These are phyloP conservation scores for Phlegmacium glaucopus DNA, from an alignment of 768 basidiomycete species.

Conservation along the genomic window DNA sequence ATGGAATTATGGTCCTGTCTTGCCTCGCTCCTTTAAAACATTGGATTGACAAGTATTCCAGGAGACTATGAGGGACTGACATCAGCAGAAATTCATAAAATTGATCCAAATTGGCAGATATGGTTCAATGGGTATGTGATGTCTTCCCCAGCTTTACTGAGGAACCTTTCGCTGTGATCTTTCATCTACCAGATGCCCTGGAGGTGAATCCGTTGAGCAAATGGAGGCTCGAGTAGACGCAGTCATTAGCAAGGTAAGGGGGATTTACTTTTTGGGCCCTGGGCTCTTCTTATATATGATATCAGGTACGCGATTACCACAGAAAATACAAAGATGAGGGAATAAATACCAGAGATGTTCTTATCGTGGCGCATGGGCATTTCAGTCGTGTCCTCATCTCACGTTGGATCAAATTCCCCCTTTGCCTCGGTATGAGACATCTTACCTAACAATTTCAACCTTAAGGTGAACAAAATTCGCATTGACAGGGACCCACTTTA, in stretches of 20 bases:
- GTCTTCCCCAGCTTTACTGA: not conserved
- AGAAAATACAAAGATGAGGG: conserved; percentile 66
- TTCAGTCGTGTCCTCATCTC: conserved; percentile 44
- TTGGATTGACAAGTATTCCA: conserved; percentile 9
- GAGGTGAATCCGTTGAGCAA: conserved; percentile 79
- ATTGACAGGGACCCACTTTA: conserved; percentile 65
- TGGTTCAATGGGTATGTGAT: conserved; percentile 74
- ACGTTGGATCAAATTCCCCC: conserved; percentile 26
- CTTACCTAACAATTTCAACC: not conserved
- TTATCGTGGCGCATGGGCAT: conserved; percentile 90
- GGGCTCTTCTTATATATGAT: not conserved
- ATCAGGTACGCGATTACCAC: conserved; percentile 71
- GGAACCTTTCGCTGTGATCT: not conserved
- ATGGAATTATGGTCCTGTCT: conserved; percentile 72
- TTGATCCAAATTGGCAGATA: conserved; percentile 66
- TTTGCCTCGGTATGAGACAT: conserved; percentile 25
- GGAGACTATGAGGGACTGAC: conserved; percentile 86
- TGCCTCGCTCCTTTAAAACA: not conserved
- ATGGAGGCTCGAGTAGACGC: conserved; percentile 78
- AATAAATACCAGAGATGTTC: conserved; percentile 67
- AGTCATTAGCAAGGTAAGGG: conserved; percentile 62
- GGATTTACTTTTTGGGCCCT: not conserved
- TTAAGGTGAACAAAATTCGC: conserved; percentile 5
- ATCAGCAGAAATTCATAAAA: conserved; percentile 71
- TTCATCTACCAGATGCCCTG: conserved; percentile 64